Percentiles rank a stretch among this genome's conserved stretches.
phyloP scores from a whole-genome alignment of 805 yeast species.

The Ascoidea rubescens region DNA sequence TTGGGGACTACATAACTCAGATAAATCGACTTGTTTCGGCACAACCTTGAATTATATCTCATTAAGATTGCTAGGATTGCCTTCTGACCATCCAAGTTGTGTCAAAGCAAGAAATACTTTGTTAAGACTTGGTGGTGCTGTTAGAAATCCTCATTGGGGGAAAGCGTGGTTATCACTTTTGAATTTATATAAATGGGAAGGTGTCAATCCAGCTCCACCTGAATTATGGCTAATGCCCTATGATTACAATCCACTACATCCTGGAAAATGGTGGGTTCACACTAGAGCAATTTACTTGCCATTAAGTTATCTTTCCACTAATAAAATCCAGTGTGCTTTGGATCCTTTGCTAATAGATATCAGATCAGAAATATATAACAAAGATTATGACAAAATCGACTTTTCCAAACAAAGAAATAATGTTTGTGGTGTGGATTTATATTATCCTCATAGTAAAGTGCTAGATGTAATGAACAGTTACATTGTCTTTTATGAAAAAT shows the following conservation, averaged over 20 bases:
- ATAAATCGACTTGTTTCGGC: constrained; percentile 91
- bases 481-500: constrained; percentile 53
- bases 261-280: constrained; percentile 99
- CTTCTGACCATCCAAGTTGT: constrained; percentile 63
- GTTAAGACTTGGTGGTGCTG: constrained; percentile 72
- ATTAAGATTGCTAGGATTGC: constrained; percentile 70
- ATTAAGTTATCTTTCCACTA: constrained; percentile 63
- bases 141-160: constrained; percentile 94
- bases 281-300: constrained; percentile 87
- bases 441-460: constrained; percentile 76
- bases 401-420: constrained; percentile 63
- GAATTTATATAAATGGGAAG: constrained; percentile 84
- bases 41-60: constrained; percentile 76
- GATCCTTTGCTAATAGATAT: constrained; percentile 51
- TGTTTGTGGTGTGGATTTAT: constrained; percentile 84
- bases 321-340: constrained; percentile 37
- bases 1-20: constrained; percentile 92
- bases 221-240: constrained; percentile 88
- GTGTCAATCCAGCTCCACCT: constrained; percentile 97
- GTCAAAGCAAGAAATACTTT: constrained; percentile 62
- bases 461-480: constrained; percentile 48
- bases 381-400: constrained; percentile 51
- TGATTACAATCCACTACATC: constrained; percentile 60
- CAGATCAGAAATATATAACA: constrained; percentile 66
- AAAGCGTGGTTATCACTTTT: constrained; percentile 78